phyloP scores from a whole-genome alignment of 2,329 filamentous ascomycete genomes.

The Fusarium guadeloupense region DNA sequence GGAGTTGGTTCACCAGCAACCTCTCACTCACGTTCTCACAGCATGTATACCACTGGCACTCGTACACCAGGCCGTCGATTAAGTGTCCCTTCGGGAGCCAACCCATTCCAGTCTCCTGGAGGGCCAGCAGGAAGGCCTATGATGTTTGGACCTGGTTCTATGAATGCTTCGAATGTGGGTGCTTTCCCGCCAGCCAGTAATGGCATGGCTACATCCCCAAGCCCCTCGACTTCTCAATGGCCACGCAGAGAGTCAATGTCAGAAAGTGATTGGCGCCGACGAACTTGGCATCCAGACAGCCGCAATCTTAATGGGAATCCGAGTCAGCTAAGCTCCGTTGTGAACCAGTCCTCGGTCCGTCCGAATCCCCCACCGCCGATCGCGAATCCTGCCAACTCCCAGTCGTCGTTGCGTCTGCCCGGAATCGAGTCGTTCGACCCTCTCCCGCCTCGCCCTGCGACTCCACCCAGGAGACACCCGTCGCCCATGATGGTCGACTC shows the following conservation, averaged over 20 bases:
- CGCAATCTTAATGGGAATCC: conserved; percentile 69
- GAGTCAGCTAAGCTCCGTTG: conserved; percentile 79
- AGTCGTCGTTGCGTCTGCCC: conserved; percentile 75
- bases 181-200: conserved; percentile 66
- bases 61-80: conserved; percentile 77
- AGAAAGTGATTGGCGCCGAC: conserved; percentile 81
- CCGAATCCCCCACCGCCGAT: conserved; percentile 63
- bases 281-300: conserved; percentile 91
- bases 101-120: conserved; percentile 76
- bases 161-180: conserved; percentile 64
- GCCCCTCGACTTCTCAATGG: conserved; percentile 68
- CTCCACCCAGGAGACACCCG: conserved; percentile 70
- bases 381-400: conserved; percentile 58
- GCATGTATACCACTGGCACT: conserved; percentile 72
- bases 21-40: conserved; percentile 73
- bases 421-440: conserved; percentile 94
- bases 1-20: conserved; percentile 77
- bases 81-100: conserved; percentile 80
- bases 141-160: conserved; percentile 61
- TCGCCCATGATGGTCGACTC: conserved; percentile 83
- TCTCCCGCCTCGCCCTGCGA: conserved; percentile 68
- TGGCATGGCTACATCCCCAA: conserved; percentile 72
- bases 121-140: conserved; percentile 65
- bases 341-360: conserved; percentile 71
- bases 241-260: conserved; percentile 72